These are phyloP conservation scores for Venturia aucupariae DNA, from an alignment of 2,329 filamentous ascomycete genomes.

Conservation along the genomic window DNA sequence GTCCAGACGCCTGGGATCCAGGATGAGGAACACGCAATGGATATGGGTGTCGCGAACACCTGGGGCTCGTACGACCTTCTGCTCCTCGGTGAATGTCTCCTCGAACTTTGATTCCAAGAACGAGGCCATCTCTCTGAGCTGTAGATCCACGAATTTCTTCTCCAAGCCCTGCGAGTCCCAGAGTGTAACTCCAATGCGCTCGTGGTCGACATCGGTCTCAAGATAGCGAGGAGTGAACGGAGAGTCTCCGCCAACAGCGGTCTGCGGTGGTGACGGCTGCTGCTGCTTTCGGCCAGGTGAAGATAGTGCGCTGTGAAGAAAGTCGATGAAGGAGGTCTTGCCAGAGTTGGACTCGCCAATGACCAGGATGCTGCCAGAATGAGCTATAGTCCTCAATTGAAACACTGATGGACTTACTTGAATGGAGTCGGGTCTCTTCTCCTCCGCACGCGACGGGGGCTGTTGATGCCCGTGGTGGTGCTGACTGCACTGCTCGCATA, in stretches of 20 bases:
- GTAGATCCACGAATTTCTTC: slow-evolving; percentile 89
- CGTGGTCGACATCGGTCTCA: slow-evolving; percentile 87
- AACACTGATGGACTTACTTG: slow-evolving; percentile 61
- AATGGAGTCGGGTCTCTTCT: slow-evolving; percentile 96
- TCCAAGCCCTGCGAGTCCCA: slow-evolving; percentile 97
- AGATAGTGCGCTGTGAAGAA: slow-evolving; percentile 78
- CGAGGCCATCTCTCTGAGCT: slow-evolving; percentile 79
- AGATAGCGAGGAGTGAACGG: slow-evolving; percentile 79
- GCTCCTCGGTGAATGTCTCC: slow-evolving; percentile 93
- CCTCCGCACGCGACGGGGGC: slow-evolving; percentile 79
- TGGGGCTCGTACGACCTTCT: slow-evolving; percentile 90
- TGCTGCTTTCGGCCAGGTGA: slow-evolving; percentile 70
- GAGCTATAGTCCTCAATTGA: background rate
- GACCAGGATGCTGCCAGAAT: slow-evolving; percentile 63
- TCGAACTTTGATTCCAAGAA: slow-evolving; percentile 98
- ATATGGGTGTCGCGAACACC: slow-evolving; percentile 95
- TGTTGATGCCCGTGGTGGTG: slow-evolving; percentile 60
- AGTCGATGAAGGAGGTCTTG: slow-evolving; percentile 95
- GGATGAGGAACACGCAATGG: slow-evolving; percentile 84
- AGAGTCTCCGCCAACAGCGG: slow-evolving; percentile 38
- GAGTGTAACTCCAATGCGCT: slow-evolving; percentile 82
- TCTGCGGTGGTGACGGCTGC: slow-evolving; percentile 32
- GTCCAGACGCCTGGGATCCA: slow-evolving; percentile 81
- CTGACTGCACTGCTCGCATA: slow-evolving; percentile 89
- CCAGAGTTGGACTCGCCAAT: slow-evolving; percentile 80